These are phyloP conservation scores for Inonotus obliquus DNA, from an alignment of 1,284 basidiomycete genomes.

Conservation along the genomic window DNA sequence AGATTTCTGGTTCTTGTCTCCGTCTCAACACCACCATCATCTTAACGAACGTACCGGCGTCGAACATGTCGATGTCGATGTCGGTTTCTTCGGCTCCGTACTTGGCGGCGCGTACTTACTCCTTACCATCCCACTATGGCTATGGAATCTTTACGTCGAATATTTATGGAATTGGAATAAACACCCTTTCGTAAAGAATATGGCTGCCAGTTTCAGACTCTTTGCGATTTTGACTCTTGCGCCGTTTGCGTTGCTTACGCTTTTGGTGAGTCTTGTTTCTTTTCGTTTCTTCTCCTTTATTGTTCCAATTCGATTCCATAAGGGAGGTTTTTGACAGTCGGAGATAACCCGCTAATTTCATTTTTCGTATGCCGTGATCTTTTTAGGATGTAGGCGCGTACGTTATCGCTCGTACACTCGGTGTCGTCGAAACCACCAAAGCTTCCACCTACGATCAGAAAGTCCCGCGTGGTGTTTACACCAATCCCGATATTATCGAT, in stretches of 20 bases:
- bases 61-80: too few relatives aligned
- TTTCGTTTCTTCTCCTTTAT: background rate
- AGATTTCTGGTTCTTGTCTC: background rate
- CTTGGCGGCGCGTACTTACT: conserved; percentile 23
- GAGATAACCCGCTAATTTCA: background rate
- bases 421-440: conserved; percentile 65
- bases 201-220: conserved; percentile 59
- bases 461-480: conserved; percentile 19
- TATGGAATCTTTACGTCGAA: conserved; percentile 57
- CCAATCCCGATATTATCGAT: background rate
- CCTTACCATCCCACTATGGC: conserved; percentile 29
- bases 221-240: conserved; percentile 57
- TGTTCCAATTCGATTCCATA: background rate
- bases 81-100: conserved; percentile 20
- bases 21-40: background rate
- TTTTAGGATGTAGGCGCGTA: conserved; percentile 74
- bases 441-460: conserved; percentile 57
- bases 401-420: conserved; percentile 75
- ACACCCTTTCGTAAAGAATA: conserved; percentile 63
- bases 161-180: conserved; percentile 58
- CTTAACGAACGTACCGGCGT: too few relatives aligned
- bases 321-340: background rate
- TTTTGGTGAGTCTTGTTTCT: conserved; percentile 46
- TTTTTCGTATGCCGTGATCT: background rate
- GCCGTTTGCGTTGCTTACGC: conserved; percentile 59